Base-by-base conservation (phyloP, 2,329 filamentous ascomycete species). In the Colletotrichum liriopes region DNA sequence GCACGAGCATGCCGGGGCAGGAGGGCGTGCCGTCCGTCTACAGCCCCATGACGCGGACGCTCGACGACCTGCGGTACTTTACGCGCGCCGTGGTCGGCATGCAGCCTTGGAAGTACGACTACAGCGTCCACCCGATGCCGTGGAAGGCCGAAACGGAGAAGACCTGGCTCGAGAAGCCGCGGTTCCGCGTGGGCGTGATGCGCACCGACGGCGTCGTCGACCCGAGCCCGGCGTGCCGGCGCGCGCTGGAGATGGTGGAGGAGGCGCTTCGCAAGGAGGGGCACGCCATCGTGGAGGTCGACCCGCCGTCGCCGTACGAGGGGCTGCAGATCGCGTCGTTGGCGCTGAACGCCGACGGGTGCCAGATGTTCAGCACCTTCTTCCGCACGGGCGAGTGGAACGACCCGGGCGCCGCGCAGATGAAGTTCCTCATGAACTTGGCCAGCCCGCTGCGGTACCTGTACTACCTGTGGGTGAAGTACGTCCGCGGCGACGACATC, bases 391-490 rank as follows among this genome's bases (percentile, higher is more conserved):
- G 93, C 47, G 96, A 98, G 81, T 91, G 90, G 84, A 93, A 93
- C 73, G 95, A 98, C 79, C 83, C 88, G 0, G 95, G 95, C 20
- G 94, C 93, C 2, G 87, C 86, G 32, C 92, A 95, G 80, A 91
- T 98, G 85, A 87, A 89, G 65, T 90, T 88, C 76, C 91, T 95
- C 79, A 94, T 95, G 85, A 86, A 85, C 52, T 87, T 97, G 18
- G 93, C 94, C 18, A 85, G 91, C 8, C 90, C 93, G 5, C 78
- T 97, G 76, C 94, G 94, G 80, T 97, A 93, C 80, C 78, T 96
- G n/a, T 94, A 97, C 84, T 96, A 95, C 80, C 89, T 95, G 7
- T 98, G 93, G 88, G 92, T 96, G n/a, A 93, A 92, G 77, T 97
- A 98, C 80, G 85, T 98, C 73, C 90, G 91, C 65, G 84, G 91